These are phyloP conservation scores for Scheffersomyces stambukii DNA, from an alignment of 1,139 yeast species.

Conservation along the genomic window DNA sequence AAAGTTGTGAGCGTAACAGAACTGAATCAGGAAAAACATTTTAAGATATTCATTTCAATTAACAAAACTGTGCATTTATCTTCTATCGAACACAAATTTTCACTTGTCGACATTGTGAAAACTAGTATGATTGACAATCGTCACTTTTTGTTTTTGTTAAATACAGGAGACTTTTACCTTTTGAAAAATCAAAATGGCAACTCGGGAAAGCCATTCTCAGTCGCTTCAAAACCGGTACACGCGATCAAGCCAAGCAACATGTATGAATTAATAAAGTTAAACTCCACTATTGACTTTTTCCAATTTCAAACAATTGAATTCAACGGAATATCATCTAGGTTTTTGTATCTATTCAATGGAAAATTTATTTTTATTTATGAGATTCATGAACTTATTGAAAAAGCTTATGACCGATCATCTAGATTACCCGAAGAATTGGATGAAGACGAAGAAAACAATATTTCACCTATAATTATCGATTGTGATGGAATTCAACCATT, in stretches of 20 bases:
- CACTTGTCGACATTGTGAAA: constrained; percentile 21
- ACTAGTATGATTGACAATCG: constrained; percentile 24
- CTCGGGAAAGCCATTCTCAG: constrained; percentile 13
- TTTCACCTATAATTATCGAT: constrained; percentile 25
- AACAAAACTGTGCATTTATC: constrained; percentile 35
- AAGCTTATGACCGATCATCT: constrained; percentile 16
- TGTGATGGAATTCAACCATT: constrained; percentile 30
- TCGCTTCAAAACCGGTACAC: constrained; percentile 5
- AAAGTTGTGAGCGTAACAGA: constrained; percentile 6
- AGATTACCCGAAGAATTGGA: constrained; percentile 19
- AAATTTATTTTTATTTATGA: constrained; percentile 27
- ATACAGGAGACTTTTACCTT: constrained; percentile 36
- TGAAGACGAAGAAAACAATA: constrained; percentile 13
- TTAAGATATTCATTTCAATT: constrained; percentile 29
- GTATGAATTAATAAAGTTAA: constrained; percentile 35
- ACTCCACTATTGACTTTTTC: constrained; percentile 29
- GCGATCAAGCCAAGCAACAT: constrained; percentile 21
- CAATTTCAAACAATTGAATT: constrained; percentile 22
- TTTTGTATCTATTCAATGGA: constrained; percentile 28
- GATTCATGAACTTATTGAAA: constrained; percentile 25
- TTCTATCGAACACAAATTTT: constrained; percentile 24
- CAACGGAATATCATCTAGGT: constrained; percentile 12
- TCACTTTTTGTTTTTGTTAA: constrained; percentile 34
- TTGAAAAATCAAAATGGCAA: constrained; percentile 29
- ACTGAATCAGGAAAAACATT: constrained; percentile 12